Evolutionary conservation across 2,329 filamentous ascomycete species (phyloP), one percentile per base, ranked within the genome.

Genomic region (Coniochaeta hoffmannii): DNA sequence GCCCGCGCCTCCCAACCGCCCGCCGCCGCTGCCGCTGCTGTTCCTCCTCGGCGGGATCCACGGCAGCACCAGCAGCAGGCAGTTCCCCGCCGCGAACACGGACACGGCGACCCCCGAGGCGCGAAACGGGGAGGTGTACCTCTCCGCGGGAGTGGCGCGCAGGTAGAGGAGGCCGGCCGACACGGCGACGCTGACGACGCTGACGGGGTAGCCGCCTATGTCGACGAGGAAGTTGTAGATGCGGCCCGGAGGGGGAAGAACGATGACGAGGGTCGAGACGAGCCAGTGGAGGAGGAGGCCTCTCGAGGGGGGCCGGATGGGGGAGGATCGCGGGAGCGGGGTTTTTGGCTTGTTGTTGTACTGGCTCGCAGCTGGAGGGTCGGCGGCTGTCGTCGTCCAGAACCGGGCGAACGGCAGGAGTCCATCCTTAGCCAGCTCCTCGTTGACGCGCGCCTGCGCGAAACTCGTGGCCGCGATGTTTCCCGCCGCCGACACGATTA

Each of bases 251-350:
- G 78, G 78, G 2, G 73, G 76, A 2, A 78, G 73, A 1, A 80
- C 69, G 35, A 76, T 82, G 8, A 80, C 76, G 28, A 86, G 66
- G 14, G 77, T 76, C 1, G 82, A 85, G 31, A 83, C 81, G 17
- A 85, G 71, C 67, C 82, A 86, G 58, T 86, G 80, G 51, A 87
- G 76, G 17, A 76, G 73, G 17, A 82, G 67, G 10, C 69, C 69
- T n/a, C 67, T 63, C 1, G 59, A 56, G 6, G 68, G 69, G 1
- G 59, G 41, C 4, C 22, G 49, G 26, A 50, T 24, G 31, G 12
- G 35, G 4, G 3, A n/a, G 35, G 5, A 14, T 11, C 49, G 30
- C 41, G 41, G 3, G 36, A 9, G 36, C n/a, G 41, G 41, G 22
- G 6, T 22, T 11, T 4, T 4, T 22, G 36, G n/a, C 12, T 46